Evolutionary conservation across 2,329 filamentous ascomycete genomes (phyloP).

Genomic region (Teratosphaeria nubilosa): DNA sequence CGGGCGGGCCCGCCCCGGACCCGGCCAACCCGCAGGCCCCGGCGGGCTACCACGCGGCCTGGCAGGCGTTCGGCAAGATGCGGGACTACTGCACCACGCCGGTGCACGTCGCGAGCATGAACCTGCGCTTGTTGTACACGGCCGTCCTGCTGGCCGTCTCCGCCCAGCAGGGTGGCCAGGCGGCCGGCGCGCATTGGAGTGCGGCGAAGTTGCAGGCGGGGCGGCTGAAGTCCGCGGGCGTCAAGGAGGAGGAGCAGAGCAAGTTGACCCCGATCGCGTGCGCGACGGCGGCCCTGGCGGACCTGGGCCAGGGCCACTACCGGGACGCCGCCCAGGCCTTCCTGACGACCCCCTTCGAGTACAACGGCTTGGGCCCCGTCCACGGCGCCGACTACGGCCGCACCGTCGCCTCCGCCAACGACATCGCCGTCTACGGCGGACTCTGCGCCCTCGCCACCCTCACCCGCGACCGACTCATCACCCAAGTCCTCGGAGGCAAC

Average conservation of each 20-base stretch:
- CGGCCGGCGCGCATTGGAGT: conserved; percentile 36
- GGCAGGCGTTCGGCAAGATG: conserved; percentile 76
- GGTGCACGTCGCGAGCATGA: conserved; percentile 74
- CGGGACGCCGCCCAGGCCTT: conserved; percentile 63
- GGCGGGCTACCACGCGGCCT: conserved; percentile 54
- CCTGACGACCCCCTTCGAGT: conserved; percentile 49
- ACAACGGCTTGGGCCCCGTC: conserved; percentile 31
- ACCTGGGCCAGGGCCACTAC: conserved; percentile 48
- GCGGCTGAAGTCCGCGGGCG: conserved; percentile 31
- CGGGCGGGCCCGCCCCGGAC: conserved; percentile 43
- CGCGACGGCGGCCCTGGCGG: conserved; percentile 50
- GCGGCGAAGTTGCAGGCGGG: conserved; percentile 50
- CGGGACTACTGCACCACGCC: conserved; percentile 77
- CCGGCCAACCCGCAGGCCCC: conserved; percentile 10
- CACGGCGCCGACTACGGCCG: conserved; percentile 50
- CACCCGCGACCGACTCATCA: conserved; percentile 65
- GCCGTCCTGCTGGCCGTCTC: conserved; percentile 64
- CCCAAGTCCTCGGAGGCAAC: conserved; percentile 65
- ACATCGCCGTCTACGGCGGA: conserved; percentile 84
- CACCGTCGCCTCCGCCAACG: conserved; percentile 69
- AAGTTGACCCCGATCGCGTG: conserved; percentile 56
- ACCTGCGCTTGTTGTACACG: conserved; percentile 66
- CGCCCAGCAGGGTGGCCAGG: conserved; percentile 30
- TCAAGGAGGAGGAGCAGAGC: conserved; percentile 47
- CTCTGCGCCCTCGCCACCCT: conserved; percentile 85